Evolutionary conservation across 2,329 filamentous ascomycete species (phyloP).

Genomic region (Verruconis gallopava): DNA sequence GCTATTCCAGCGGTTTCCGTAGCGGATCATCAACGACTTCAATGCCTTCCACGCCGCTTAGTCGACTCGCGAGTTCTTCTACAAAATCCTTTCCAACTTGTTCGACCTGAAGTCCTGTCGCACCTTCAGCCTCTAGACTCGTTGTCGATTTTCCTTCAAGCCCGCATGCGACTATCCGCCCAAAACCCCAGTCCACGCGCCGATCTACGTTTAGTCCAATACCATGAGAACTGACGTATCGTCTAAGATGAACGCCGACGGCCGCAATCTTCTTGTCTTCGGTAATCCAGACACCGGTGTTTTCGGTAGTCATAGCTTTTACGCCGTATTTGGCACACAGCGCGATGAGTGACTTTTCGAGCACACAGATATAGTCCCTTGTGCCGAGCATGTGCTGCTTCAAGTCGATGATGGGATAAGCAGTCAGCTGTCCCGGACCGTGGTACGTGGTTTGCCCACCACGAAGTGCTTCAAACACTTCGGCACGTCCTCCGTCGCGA

Average conservation of each 20-base stretch:
- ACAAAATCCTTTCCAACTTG: slow-evolving; percentile 29
- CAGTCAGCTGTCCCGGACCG: slow-evolving; percentile 79
- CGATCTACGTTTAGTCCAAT: slow-evolving; percentile 66
- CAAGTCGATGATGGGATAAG: slow-evolving; percentile 87
- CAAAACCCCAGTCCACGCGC: slow-evolving; percentile 46
- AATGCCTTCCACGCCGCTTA: slow-evolving; percentile 1
- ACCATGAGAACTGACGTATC: slow-evolving; percentile 74
- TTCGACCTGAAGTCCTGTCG: slow-evolving; percentile 22
- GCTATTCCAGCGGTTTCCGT: no score
- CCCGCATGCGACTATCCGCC: slow-evolving; percentile 81
- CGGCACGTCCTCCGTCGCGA: slow-evolving; percentile 33
- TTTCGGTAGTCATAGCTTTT: slow-evolving; percentile 48
- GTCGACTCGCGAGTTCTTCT: slow-evolving; percentile 21
- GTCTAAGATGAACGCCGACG: slow-evolving; percentile 77
- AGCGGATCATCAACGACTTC: background rate
- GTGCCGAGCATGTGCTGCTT: slow-evolving; percentile 54
- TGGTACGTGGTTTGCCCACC: slow-evolving; percentile 93
- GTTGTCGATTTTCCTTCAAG: slow-evolving; percentile 67
- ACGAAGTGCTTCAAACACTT: slow-evolving; percentile 59
- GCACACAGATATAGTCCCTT: slow-evolving; percentile 60
- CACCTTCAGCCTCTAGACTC: slow-evolving; percentile 49
- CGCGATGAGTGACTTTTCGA: slow-evolving; percentile 65
- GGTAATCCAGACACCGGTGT: slow-evolving; percentile 70
- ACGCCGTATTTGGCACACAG: slow-evolving; percentile 51
- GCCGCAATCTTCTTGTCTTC: slow-evolving; percentile 65